A percentile compares a stretch with the other conserved stretches of the same genome.
Conservation (phyloP, 768 basidiomycete species). For the Gymnopilus dilepis region DNA sequence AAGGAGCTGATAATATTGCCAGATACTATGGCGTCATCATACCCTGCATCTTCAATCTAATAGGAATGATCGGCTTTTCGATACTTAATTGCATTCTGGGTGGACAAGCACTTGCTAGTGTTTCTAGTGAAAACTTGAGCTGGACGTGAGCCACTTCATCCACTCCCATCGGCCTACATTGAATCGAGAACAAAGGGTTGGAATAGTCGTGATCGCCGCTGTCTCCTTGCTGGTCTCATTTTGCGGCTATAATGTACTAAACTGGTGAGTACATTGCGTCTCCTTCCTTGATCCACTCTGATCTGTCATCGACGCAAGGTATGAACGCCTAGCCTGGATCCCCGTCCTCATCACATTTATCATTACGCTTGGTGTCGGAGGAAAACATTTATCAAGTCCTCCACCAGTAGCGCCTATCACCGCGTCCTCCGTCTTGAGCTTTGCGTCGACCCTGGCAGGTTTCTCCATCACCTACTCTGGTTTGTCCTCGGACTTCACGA, state of each 20-base stretch:
- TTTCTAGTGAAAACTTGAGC: constrained; percentile 44
- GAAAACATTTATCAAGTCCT: constrained; percentile 62
- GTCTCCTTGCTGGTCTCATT: constrained; percentile 71
- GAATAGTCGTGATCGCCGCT: constrained; percentile 78
- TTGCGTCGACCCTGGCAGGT: constrained; percentile 73
- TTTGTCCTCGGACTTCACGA: constrained; percentile 76
- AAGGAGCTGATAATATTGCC: not conserved
- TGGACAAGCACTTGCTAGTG: constrained; percentile 56
- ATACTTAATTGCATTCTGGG: constrained; percentile 77
- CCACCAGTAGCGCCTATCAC: constrained; percentile 59
- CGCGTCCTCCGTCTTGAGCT: constrained; percentile 60
- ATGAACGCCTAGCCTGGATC: constrained; percentile 78
- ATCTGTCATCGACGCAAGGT: constrained; percentile 40
- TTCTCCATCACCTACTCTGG: constrained; percentile 70
- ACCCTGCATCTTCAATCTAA: constrained; percentile 64
- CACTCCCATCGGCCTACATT: not conserved
- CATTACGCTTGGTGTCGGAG: constrained; percentile 75
- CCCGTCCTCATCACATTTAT: constrained; percentile 78
- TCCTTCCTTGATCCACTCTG: not conserved
- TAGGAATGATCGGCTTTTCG: constrained; percentile 70
- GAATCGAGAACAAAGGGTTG: constrained; percentile 54
- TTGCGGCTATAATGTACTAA: constrained; percentile 57
- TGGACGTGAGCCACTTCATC: constrained; percentile 42
- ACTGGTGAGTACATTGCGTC: constrained; percentile 39
- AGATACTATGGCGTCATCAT: constrained; percentile 61